phyloP scores from a whole-genome alignment of 2,329 filamentous ascomycete genomes.

The Beauveria pseudobassiana region DNA sequence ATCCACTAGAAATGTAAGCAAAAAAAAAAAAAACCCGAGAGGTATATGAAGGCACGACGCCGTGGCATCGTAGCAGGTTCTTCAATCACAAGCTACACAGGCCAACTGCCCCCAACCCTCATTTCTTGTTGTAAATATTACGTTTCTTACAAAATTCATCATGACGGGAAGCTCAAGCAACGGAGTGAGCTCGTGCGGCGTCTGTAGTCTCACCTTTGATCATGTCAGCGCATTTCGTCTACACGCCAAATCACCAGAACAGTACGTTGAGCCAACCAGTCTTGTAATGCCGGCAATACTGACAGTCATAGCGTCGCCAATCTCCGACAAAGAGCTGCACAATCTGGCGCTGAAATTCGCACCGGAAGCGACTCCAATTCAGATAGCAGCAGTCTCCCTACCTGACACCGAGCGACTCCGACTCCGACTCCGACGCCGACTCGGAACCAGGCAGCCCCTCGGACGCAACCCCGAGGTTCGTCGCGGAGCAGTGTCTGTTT shows the following conservation, averaged over 20 bases:
- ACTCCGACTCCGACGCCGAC: neutral
- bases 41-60: neutral
- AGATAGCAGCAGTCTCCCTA: neutral
- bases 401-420: neutral
- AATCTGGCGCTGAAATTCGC: conserved; percentile 9
- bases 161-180: conserved; percentile 1
- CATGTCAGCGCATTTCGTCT: conserved; percentile 1
- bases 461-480: conserved; percentile 15
- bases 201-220: conserved; percentile 3
- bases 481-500: conserved; percentile 30
- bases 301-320: conserved; percentile 5
- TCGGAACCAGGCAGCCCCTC: neutral
- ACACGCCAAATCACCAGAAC: conserved; percentile 9
- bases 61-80: neutral
- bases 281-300: neutral
- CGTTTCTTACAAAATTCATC: neutral
- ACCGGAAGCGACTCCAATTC: neutral
- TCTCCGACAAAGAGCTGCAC: conserved; percentile 5
- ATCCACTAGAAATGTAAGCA: neutral
- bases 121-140: neutral
- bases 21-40: neutral
- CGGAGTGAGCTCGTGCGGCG: conserved; percentile 1
- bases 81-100: neutral
- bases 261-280: neutral
- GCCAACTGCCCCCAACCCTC: neutral